Conservation (phyloP, 139 green algal genomes). For the Zygnema circumcarinatum region DNA sequence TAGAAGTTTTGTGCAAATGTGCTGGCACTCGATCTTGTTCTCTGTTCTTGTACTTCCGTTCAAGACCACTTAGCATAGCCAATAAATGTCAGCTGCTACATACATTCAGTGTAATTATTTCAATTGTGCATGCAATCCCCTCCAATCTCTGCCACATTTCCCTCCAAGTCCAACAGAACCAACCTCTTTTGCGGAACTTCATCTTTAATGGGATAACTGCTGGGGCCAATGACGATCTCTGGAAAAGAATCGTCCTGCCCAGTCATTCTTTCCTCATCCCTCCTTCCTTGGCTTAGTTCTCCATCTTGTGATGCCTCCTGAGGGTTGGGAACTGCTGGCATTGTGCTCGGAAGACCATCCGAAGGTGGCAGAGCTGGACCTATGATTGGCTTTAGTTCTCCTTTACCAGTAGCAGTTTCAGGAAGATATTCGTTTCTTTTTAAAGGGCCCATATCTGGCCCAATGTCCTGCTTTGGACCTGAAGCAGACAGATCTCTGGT, state of each 20-base stretch:
- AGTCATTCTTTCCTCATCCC: not conserved
- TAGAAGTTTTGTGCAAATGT: slow-evolving; percentile 8
- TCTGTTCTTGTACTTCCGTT: not conserved
- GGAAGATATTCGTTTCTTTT: not conserved
- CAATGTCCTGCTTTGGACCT: not conserved
- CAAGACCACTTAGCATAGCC: no score
- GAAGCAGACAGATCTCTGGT: no score
- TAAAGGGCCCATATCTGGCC: not conserved
- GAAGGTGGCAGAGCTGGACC: not conserved
- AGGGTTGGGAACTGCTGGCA: not conserved
- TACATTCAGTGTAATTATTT: no score
- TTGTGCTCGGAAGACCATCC: no score
- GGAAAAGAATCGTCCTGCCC: not conserved
- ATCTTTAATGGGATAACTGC: not conserved
- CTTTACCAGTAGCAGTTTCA: not conserved
- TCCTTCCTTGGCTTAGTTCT: not conserved
- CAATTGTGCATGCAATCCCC: no score
- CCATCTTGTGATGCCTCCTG: not conserved
- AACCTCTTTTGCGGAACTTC: slow-evolving; percentile 15
- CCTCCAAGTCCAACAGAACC: not conserved
- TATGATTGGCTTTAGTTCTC: not conserved
- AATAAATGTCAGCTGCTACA: no score
- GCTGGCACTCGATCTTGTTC: not conserved
- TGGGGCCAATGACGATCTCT: not conserved
- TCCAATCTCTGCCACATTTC: not conserved